These are phyloP conservation scores for Puya raimondii DNA, from an alignment of 176 grass and related monocot genomes.

Conservation along the genomic window DNA sequence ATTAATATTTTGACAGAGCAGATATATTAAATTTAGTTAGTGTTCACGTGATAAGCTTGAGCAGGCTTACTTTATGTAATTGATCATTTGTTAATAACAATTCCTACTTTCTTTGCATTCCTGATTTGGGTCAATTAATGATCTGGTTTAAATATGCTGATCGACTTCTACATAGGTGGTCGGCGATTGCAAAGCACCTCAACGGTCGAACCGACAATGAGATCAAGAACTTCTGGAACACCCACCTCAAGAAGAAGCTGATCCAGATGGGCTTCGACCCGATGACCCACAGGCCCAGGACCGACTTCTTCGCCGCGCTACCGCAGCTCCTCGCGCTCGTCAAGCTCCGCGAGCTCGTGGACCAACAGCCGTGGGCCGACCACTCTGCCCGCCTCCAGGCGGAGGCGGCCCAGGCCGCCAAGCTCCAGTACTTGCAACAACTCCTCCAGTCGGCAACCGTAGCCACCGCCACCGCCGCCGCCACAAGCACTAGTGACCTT, in stretches of 20 bases:
- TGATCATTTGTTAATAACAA: too few relatives aligned
- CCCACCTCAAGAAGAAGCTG: slow-evolving; percentile 93
- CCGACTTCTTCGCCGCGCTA: slow-evolving; percentile 76
- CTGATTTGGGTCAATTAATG: too few relatives aligned
- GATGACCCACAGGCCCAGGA: slow-evolving; percentile 84
- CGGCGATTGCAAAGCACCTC: slow-evolving; percentile 69
- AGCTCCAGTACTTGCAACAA: slow-evolving; percentile 49
- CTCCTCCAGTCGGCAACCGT: slow-evolving; percentile 40
- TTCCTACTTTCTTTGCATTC: too few relatives aligned
- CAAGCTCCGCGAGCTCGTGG: slow-evolving; percentile 74
- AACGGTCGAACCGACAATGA: slow-evolving; percentile 78
- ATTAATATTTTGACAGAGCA: not conserved
- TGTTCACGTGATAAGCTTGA: too few relatives aligned
- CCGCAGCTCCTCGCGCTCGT: slow-evolving; percentile 71
- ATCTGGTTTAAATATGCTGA: not conserved
- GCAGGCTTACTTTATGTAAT: too few relatives aligned
- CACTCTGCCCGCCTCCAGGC: slow-evolving; percentile 37
- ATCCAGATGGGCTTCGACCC: slow-evolving; percentile 99
- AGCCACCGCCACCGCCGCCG: slow-evolving; percentile 21
- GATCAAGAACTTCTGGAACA: slow-evolving; percentile 99
- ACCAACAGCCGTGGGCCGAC: slow-evolving; percentile 55
- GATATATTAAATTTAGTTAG: too few relatives aligned
- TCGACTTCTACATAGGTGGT: slow-evolving; percentile 43
- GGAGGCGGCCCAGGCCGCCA: slow-evolving; percentile 49
- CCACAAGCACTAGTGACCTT: slow-evolving; percentile 39